Percentiles rank a stretch among this genome's conserved stretches.
Evolutionary conservation across 495 filamentous ascomycete species (phyloP).

Genomic region (Talaromyces liani): DNA sequence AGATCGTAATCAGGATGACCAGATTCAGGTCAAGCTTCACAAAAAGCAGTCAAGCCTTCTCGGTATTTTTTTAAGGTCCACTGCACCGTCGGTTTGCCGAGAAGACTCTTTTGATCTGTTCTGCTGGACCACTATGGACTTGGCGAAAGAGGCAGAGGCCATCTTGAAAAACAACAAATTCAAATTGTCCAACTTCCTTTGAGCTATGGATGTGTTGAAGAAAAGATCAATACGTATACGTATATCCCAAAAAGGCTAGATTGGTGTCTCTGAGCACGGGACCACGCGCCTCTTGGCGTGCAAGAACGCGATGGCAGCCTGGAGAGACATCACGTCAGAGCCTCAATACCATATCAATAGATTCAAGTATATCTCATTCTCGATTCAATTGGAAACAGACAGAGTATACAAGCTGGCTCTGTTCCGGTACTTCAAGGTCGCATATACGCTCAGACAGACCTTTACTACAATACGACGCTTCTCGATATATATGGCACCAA

Average conservation of each 20-base stretch:
- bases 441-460: neutral
- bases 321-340: neutral
- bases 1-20: neutral
- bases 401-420: neutral
- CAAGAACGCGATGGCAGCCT: conserved; percentile 6
- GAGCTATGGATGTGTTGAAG: too few relatives aligned
- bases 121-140: neutral
- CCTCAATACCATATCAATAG: neutral
- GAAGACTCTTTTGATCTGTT: neutral
- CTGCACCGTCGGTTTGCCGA: neutral
- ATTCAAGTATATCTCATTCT: neutral
- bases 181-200: too few relatives aligned
- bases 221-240: neutral
- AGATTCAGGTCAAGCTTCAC: neutral
- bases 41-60: neutral
- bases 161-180: too few relatives aligned
- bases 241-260: neutral
- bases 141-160: too few relatives aligned
- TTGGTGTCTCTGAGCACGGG: neutral
- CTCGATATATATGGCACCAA: conserved; percentile 39
- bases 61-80: neutral
- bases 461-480: neutral
- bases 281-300: conserved; percentile 6
- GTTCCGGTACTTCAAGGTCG: neutral
- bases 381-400: neutral